Conservation (phyloP, 2,329 filamentous ascomycete species). For the Diaporthe citrichinensis region DNA sequence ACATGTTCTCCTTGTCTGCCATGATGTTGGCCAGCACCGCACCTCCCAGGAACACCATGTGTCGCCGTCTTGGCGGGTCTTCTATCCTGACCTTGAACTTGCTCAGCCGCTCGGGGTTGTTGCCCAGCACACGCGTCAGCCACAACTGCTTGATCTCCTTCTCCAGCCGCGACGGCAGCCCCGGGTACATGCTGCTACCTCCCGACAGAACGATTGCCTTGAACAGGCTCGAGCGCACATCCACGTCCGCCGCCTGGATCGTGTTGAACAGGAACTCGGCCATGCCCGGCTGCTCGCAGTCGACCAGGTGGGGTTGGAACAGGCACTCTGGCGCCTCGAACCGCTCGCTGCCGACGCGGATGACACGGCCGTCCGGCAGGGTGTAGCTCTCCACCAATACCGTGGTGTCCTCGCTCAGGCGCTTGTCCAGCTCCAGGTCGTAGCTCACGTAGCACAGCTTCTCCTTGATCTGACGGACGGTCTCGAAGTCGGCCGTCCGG, state of each 20-base stretch:
- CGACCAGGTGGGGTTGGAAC: conserved; percentile 98
- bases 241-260: conserved; percentile 95
- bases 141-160: conserved; percentile 99
- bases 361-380: conserved; percentile 94
- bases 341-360: conserved; percentile 94
- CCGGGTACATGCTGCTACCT: conserved; percentile 99
- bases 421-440: conserved; percentile 95
- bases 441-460: conserved; percentile 99
- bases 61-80: conserved; percentile 92
- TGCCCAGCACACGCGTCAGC: conserved; percentile 90
- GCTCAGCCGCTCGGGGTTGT: conserved; percentile 92
- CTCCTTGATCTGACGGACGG: conserved; percentile 98
- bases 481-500: conserved; percentile 98
- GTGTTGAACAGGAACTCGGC: conserved; percentile 99
- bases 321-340: conserved; percentile 98
- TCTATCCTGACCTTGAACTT: conserved; percentile 99
- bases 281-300: conserved; percentile 96
- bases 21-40: conserved; percentile 98
- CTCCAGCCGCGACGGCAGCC: conserved; percentile 92
- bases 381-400: conserved; percentile 98
- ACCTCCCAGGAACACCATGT: conserved; percentile 99
- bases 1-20: conserved; percentile 99
- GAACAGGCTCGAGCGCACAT: conserved; percentile 93
- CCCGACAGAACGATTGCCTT: conserved; percentile 98
- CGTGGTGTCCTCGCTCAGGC: conserved; percentile 96